Conservation (phyloP, 805 yeast genomes). For the Komagataella phaffii region DNA sequence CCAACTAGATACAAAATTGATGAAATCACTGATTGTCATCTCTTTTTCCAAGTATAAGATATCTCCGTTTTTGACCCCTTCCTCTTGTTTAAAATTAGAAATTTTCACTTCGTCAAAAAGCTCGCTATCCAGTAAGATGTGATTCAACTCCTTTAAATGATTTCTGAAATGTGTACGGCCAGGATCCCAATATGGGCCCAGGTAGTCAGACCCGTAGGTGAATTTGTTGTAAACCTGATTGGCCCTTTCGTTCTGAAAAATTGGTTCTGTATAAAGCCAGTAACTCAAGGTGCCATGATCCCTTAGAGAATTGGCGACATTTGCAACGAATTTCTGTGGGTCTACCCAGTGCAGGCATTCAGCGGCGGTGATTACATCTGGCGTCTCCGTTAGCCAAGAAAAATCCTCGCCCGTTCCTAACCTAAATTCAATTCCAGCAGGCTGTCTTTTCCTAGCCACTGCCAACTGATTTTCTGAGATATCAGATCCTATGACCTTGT, state of each 20-base stretch:
- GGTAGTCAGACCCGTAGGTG: slow-evolving; percentile 31
- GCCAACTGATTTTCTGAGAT: slow-evolving; percentile 42
- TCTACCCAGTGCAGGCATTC: slow-evolving; percentile 77
- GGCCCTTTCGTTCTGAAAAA: slow-evolving; percentile 31
- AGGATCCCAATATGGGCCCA: slow-evolving; percentile 35
- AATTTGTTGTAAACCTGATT: slow-evolving; percentile 37
- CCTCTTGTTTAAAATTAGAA: not conserved
- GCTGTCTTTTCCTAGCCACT: slow-evolving; percentile 19
- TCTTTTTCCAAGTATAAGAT: not conserved
- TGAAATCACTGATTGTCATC: not conserved
- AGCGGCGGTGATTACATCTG: slow-evolving; percentile 57
- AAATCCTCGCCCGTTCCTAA: slow-evolving; percentile 15
- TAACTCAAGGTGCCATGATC: slow-evolving; percentile 45
- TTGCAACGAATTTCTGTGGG: slow-evolving; percentile 35
- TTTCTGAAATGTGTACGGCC: slow-evolving; percentile 28
- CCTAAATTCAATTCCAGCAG: slow-evolving; percentile 8
- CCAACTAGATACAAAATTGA: not conserved
- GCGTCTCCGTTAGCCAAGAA: slow-evolving; percentile 8
- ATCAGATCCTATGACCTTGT: slow-evolving; percentile 51
- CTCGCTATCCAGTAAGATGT: not conserved
- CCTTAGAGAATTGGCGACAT: slow-evolving; percentile 34
- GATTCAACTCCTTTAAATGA: slow-evolving; percentile 20
- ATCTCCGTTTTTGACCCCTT: not conserved
- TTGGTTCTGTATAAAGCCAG: slow-evolving; percentile 68
- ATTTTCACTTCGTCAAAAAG: slow-evolving; percentile 12